Percentiles rank a stretch among this genome's conserved stretches.
Conservation (phyloP, 805 yeast genomes). For the Saturnispora kantuleensis region DNA sequence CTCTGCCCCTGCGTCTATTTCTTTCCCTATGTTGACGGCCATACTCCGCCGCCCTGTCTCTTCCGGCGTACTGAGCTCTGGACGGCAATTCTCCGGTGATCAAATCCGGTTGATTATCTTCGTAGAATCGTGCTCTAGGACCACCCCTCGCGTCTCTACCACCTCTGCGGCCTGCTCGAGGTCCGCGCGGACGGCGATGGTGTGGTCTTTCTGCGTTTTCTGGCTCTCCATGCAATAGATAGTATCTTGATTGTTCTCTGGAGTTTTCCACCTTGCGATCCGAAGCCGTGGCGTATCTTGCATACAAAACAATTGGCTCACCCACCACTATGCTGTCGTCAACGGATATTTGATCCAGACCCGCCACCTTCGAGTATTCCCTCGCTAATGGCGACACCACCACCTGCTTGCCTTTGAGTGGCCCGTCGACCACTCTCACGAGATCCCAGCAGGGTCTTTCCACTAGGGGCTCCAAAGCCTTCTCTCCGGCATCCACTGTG, state of each 20-base stretch:
- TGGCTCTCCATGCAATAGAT: constrained; percentile 65
- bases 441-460: constrained; percentile 13
- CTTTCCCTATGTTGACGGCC: neutral
- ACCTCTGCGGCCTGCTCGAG: constrained; percentile 9
- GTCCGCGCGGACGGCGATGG: constrained; percentile 11
- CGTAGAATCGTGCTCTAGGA: constrained; percentile 1
- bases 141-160: neutral
- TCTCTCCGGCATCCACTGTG: neutral
- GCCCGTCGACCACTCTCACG: constrained; percentile 3
- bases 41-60: constrained; percentile 5
- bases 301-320: constrained; percentile 25
- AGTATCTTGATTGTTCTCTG: constrained; percentile 49
- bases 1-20: constrained; percentile 9
- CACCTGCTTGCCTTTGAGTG: constrained; percentile 1
- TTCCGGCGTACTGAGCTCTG: neutral
- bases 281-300: constrained; percentile 41
- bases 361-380: neutral
- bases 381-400: constrained; percentile 7
- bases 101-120: constrained; percentile 20
- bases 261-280: constrained; percentile 54
- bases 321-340: constrained; percentile 4
- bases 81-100: constrained; percentile 25
- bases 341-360: neutral
- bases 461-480: neutral
- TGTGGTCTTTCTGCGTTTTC: constrained; percentile 28